Conservation (phyloP, 441 rosid species). For the Caryocar brasiliense region DNA sequence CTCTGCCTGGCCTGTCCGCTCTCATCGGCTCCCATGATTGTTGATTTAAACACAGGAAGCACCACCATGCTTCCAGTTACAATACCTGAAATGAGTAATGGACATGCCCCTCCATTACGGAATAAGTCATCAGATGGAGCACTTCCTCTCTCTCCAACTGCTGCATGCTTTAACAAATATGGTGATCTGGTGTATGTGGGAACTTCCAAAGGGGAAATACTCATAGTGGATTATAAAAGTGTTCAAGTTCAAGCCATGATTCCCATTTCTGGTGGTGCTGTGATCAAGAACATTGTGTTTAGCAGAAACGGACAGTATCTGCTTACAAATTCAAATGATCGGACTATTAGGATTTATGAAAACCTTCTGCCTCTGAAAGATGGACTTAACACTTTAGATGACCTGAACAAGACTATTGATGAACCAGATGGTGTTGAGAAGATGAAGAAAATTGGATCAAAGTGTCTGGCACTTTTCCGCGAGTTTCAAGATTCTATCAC, state of each 20-base stretch:
- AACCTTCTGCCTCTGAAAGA: conserved; percentile 76
- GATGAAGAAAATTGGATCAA: conserved; percentile 63
- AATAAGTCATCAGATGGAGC: conserved; percentile 55
- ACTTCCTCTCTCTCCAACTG: conserved; percentile 65
- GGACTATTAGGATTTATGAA: conserved; percentile 80
- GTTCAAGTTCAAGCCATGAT: conserved; percentile 56
- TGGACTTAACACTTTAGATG: conserved; percentile 40
- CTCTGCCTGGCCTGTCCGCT: conserved; percentile 83
- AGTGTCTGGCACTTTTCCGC: conserved; percentile 68
- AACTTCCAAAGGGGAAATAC: conserved; percentile 88
- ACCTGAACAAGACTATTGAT: conserved; percentile 34
- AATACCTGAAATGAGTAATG: conserved; percentile 47
- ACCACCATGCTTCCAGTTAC: conserved; percentile 60
- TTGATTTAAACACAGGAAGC: conserved; percentile 55
- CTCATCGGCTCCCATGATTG: conserved; percentile 88
- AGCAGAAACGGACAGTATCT: conserved; percentile 84
- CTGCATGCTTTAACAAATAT: conserved; percentile 85
- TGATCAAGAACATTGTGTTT: conserved; percentile 73
- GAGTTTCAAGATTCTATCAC: conserved; percentile 94
- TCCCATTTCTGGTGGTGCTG: conserved; percentile 57
- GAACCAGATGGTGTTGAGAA: conserved; percentile 59
- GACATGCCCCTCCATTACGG: conserved; percentile 45
- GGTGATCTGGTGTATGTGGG: conserved; percentile 94
- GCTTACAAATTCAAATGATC: conserved; percentile 88
- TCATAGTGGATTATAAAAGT: conserved; percentile 62